Evolutionary conservation across 108 stramenopile genomes (phyloP).

Genomic region (Mayamaea pseudoterrestris): DNA sequence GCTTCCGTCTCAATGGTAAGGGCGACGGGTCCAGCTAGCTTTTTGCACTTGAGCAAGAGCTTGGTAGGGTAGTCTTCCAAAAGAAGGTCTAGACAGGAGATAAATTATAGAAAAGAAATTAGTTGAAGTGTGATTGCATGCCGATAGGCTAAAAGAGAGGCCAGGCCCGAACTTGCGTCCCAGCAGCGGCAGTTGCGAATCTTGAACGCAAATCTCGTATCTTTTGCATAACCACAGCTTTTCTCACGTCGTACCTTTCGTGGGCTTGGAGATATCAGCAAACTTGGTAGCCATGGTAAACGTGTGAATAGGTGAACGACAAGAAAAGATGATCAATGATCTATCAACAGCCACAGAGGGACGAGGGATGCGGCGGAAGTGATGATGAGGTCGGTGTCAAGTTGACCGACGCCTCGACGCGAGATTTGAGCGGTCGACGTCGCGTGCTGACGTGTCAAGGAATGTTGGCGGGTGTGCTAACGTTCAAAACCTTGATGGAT

Average conservation of each 20-base stretch:
- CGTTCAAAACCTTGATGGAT: no score
- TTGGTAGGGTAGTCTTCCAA: conserved; percentile 78
- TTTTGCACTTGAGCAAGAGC: conserved; percentile 80
- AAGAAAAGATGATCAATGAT: not conserved
- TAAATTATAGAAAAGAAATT: not conserved
- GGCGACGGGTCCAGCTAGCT: conserved; percentile 71
- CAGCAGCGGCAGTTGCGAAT: not conserved
- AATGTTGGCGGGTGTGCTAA: no score
- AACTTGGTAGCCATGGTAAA: conserved; percentile 70
- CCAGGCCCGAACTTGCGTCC: not conserved
- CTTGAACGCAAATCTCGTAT: not conserved
- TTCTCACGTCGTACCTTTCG: conserved; percentile 31
- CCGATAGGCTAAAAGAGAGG: not conserved
- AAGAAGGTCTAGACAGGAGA: conserved; percentile 55
- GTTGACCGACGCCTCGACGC: no score
- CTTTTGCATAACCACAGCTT: not conserved
- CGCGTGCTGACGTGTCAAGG: no score
- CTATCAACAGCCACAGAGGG: not conserved
- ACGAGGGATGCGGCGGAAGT: no score
- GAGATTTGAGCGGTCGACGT: no score
- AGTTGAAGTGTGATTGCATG: not conserved
- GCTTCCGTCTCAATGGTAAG: conserved; percentile 83
- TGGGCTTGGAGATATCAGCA: conserved; percentile 69
- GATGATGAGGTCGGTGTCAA: not conserved
- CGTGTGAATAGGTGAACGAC: not conserved